Conservation (phyloP, 352 stramenopile species). For the Phytophthora crassamura region DNA sequence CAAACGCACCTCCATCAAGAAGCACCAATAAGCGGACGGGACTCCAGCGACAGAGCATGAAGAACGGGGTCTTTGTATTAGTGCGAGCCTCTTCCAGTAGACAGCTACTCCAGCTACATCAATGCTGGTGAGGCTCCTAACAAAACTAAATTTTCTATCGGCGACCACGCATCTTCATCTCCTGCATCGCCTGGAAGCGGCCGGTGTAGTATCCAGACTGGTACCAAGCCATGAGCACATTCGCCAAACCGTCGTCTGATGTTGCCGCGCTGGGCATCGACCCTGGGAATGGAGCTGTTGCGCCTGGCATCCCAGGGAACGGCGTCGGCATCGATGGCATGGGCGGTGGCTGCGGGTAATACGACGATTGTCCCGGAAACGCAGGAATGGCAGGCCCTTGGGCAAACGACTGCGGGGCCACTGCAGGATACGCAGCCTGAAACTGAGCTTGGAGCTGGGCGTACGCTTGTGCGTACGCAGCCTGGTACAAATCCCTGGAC, state of each 20-base stretch:
- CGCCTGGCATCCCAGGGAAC: slow-evolving; percentile 36
- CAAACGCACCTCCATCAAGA: slow-evolving; percentile 58
- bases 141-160: slow-evolving; percentile 26
- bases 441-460: slow-evolving; percentile 68
- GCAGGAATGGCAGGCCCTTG: slow-evolving; percentile 19
- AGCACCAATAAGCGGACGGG: slow-evolving; percentile 50
- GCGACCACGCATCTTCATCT: slow-evolving; percentile 56
- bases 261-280: slow-evolving; percentile 14
- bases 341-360: slow-evolving; percentile 32
- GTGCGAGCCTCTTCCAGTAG: slow-evolving; percentile 5
- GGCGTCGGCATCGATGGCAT: slow-evolving; percentile 31
- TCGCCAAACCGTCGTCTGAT: slow-evolving; percentile 68
- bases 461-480: slow-evolving; percentile 75
- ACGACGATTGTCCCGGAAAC: slow-evolving; percentile 30
- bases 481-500: slow-evolving; percentile 60
- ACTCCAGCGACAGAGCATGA: background rate
- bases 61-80: slow-evolving; percentile 11
- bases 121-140: slow-evolving; percentile 4
- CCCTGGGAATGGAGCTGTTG: slow-evolving; percentile 23
- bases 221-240: slow-evolving; percentile 85
- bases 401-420: slow-evolving; percentile 29
- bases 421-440: slow-evolving; percentile 41
- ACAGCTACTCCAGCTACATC: background rate
- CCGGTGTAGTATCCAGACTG: slow-evolving; percentile 86
- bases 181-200: slow-evolving; percentile 78